Evolutionary conservation across 805 yeast species (phyloP).

Genomic region (Metschnikowia sp.): DNA sequence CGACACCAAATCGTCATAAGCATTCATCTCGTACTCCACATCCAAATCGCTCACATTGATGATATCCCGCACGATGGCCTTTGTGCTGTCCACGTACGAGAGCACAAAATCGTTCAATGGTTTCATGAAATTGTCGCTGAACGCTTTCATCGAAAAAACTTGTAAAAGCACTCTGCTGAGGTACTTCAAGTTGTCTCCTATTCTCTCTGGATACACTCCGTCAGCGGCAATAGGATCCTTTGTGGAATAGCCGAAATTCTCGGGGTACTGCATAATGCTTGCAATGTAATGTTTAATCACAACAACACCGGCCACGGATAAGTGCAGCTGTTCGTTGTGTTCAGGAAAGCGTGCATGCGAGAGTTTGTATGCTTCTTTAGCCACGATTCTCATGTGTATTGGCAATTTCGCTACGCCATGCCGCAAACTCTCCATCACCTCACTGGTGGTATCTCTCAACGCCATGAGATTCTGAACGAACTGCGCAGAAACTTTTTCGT

Average conservation of each 20-base stretch:
- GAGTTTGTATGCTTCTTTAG: conserved; percentile 32
- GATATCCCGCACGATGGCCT: conserved; percentile 43
- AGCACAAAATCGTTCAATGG: conserved; percentile 74
- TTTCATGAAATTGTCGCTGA: conserved; percentile 68
- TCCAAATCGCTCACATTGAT: conserved; percentile 59
- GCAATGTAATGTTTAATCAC: conserved; percentile 51
- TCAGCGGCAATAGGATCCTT: conserved; percentile 23
- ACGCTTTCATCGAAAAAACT: conserved; percentile 64
- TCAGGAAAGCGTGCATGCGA: conserved; percentile 53
- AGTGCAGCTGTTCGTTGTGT: conserved; percentile 54
- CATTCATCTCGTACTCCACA: conserved; percentile 53
- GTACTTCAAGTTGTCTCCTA: conserved; percentile 50
- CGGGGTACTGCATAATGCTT: conserved; percentile 48
- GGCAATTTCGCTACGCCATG: conserved; percentile 37
- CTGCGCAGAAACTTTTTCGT: conserved; percentile 62
- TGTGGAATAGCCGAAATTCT: conserved; percentile 50
- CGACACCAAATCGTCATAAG: conserved; percentile 63
- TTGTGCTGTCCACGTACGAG: conserved; percentile 46
- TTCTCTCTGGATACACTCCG: conserved; percentile 16
- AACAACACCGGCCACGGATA: conserved; percentile 67
- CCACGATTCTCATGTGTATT: conserved; percentile 32
- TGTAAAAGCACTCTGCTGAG: conserved; percentile 62
- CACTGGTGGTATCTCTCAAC: conserved; percentile 67
- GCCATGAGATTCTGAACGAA: conserved; percentile 73
- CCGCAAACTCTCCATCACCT: conserved; percentile 53